Evolutionary conservation across 2,329 filamentous ascomycete species (phyloP), one percentile per base, ranked within the genome.

Genomic region (Diaporthe citri): DNA sequence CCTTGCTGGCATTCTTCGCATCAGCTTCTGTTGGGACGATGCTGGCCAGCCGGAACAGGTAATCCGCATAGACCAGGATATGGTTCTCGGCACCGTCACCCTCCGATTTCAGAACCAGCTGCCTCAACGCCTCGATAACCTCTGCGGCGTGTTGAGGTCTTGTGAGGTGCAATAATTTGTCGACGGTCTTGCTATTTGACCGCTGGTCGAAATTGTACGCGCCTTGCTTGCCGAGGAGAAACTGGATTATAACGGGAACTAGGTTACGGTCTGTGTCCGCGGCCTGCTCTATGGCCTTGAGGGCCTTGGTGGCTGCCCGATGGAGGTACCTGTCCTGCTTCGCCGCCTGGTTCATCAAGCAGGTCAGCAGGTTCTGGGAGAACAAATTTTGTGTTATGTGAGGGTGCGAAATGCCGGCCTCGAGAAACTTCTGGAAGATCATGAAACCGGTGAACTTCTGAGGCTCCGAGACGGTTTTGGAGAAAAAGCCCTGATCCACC

Each of bases 391-490:
- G 88, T 71, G 86, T 90, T 79, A 88, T 89, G 74, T 81, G 86
- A 77, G 77, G 82, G 77, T 82, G 90, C 81, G 79, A 87, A 43
- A 87, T 85, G 12, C 89, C 83, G 4, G 86, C 85, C 59, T 88
- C 85, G 5, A 98, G 85, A 79, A 95, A 90, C 80, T 93, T 94
- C 79, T 93, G 92, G 80, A 98, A 95, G 3, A 98, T 90, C 80
- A 96, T 91, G 84, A 98, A 96, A 0, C 97, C 97, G 83, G 95
- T 95, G 80, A 95, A 95, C 83, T 98, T 98, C 73, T 97, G 93
- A 79, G 96, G 95, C 57, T 96, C 92, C 1, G 95, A 97, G 10
- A 96, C 93, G 15, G 90, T 91, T 74, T 93, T 91, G 8, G 94
- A 93, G 82, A 98, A 98, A 4, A 98, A 88, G 12, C 94, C 93